phyloP scores from a whole-genome alignment of 2,329 filamentous ascomycete species.

The Massarina eburnea region DNA sequence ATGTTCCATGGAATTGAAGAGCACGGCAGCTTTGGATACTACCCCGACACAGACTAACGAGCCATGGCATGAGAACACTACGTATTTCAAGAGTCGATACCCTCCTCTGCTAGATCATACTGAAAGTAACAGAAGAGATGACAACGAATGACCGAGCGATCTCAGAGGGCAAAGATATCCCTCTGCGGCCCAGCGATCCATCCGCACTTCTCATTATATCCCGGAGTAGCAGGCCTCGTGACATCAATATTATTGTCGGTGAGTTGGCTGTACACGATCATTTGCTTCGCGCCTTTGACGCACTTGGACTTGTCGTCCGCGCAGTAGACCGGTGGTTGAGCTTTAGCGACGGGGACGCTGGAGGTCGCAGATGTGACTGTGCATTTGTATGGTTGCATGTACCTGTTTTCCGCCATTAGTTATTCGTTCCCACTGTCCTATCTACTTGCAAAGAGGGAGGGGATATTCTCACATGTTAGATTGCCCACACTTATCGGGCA shows the following conservation, averaged over 20 bases:
- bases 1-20: too few species aligned
- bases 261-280: conserved; percentile 51
- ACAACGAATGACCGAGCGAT: too few species aligned
- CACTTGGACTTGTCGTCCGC: conserved; percentile 46
- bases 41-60: too few species aligned
- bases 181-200: conserved; percentile 26
- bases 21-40: too few species aligned
- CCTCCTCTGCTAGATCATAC: too few species aligned
- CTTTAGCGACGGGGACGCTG: conserved; percentile 45
- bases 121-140: too few species aligned
- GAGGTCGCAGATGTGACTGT: conserved; percentile 50
- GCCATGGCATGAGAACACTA: too few species aligned
- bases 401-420: conserved; percentile 18
- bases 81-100: too few species aligned
- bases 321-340: conserved; percentile 49
- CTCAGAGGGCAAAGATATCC: conserved; percentile 29
- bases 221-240: conserved; percentile 13
- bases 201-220: conserved; percentile 29
- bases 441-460: not conserved
- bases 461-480: conserved; percentile 36
- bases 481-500: conserved; percentile 42
- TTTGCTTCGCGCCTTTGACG: conserved; percentile 53
- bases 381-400: conserved; percentile 56
- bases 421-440: not conserved
- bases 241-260: conserved; percentile 28